Base-by-base conservation (phyloP, 495 filamentous ascomycete genomes). In the Melanomma pulvis-pyrius region DNA sequence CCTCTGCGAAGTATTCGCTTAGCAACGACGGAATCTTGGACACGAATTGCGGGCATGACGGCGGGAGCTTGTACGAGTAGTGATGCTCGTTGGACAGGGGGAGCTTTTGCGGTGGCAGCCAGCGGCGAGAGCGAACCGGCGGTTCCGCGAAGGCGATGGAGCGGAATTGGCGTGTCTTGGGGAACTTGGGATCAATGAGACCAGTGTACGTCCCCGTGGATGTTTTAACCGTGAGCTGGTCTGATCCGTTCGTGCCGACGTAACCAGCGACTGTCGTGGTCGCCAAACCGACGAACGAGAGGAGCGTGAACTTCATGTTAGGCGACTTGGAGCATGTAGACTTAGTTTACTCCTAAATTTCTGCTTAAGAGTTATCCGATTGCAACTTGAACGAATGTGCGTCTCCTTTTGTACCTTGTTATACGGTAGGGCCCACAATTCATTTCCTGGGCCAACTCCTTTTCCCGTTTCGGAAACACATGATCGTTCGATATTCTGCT, bases 271-370 rank as follows among this genome's bases (percentile, higher is more conserved):
- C 24, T 0, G 56, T 49, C 11, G 5, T 51, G 19, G 48, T 26
- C 48, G 48, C 48, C 6, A 51, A 24, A 6, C 11, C 17, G 56
- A 67, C 29, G 47, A 67, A 56, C 26, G 44, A 59, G 17, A 66
- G 19, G 44, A 66, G 59, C 41, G 63, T 24, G 47, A 67, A 48
- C 63, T 61, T 67, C 63, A 67, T 67, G 4, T 61, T 67, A 15
- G 44, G 36, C 11, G 12, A 12, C n/a, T 44, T 44, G 39, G 39
- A n/a, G n/a, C n/a, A n/a, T n/a, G n/a, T n/a, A n/a, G n/a, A n/a
- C n/a, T n/a, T n/a, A n/a, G n/a, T n/a, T n/a, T n/a, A n/a, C n/a
- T n/a, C n/a, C n/a, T n/a, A n/a, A n/a, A n/a, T n/a, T n/a, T n/a
- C n/a, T n/a, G n/a, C n/a, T n/a, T n/a, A n/a, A n/a, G n/a, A n/a